Evolutionary conservation across 2,329 filamentous ascomycete genomes (phyloP), one percentile per base, ranked within the genome.

Genomic region (Claviceps pusilla): DNA sequence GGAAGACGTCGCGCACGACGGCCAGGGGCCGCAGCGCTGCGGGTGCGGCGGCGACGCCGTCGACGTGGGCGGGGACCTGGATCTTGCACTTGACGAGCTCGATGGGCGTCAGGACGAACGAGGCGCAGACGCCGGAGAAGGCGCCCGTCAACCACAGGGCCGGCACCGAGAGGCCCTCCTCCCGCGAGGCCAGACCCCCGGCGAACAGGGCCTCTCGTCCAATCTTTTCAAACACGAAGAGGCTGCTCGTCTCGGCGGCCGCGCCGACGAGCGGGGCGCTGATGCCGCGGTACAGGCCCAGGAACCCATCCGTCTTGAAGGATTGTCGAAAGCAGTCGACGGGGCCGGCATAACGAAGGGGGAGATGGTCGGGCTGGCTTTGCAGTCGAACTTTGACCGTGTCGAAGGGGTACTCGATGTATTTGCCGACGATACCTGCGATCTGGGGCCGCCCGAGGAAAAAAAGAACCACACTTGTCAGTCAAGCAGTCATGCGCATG

Each of bases 71-170:
- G 10, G 78, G 88, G 0, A 91, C 90, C 68, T 98, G 93, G 72
- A 98, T 95, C 71, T 93, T 94, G 78, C 93, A 98, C 72, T 98
- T 98, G 66, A 98, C 87, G 52, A 98, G 80, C 71, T 98, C 93
- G 60, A 98, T 89, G 0, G 93, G 93, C 0, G 93, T 98, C 57
- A 98, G 80, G 37, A 95, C 82, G 50, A 96, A 77, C 0, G 89
- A 95, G 0, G 93, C 95, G 63, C 95, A 86, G 43, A 87, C 86
- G 39, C 93, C 93, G 1, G 90, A 86, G 55, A 88, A 84, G 50
- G 87, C 91, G 49, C 93, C 93, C 19, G 89, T 94, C 52, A 82
- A 72, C 67, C 88, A 80, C 16, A 97, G 76, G 1, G 83, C 84
- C 1, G 78, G 71, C n/a, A 96, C 78, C 0, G 89, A 84, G 1